Conservation (phyloP, 257 asterid genomes). For the Lycium ferocissimum region DNA sequence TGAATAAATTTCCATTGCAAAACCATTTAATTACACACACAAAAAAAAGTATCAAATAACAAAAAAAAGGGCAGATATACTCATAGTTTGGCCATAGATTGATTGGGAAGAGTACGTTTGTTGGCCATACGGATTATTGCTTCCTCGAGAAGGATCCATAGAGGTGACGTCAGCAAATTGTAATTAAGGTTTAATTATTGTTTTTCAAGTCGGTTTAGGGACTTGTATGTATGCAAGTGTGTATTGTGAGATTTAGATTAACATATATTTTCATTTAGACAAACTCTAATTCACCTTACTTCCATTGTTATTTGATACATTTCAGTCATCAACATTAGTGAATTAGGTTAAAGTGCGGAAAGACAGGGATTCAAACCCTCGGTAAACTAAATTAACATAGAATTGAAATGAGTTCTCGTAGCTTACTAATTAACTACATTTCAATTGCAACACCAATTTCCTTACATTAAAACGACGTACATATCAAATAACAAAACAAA, state of each 20-base stretch:
- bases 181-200: too few relatives aligned
- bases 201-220: not conserved
- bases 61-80: not conserved
- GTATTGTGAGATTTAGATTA: not conserved
- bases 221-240: not conserved
- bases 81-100: constrained; percentile 40
- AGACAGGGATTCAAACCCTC: too few relatives aligned
- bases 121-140: constrained; percentile 44
- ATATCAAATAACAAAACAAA: too few relatives aligned
- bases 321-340: too few relatives aligned
- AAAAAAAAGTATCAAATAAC: not conserved
- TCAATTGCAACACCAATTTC: too few relatives aligned
- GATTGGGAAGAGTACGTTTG: constrained; percentile 47
- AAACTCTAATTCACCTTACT: not conserved
- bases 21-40: too few relatives aligned
- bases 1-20: too few relatives aligned
- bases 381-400: not conserved
- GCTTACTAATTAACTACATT: too few relatives aligned
- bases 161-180: not conserved
- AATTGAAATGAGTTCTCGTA: not conserved
- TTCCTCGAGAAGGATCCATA: constrained; percentile 33
- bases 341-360: too few relatives aligned
- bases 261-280: not conserved
- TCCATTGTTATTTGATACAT: too few relatives aligned
- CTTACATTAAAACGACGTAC: too few relatives aligned